Base-by-base conservation (phyloP, 148 eudicot genomes). In the Dysphania ambrosioides region DNA sequence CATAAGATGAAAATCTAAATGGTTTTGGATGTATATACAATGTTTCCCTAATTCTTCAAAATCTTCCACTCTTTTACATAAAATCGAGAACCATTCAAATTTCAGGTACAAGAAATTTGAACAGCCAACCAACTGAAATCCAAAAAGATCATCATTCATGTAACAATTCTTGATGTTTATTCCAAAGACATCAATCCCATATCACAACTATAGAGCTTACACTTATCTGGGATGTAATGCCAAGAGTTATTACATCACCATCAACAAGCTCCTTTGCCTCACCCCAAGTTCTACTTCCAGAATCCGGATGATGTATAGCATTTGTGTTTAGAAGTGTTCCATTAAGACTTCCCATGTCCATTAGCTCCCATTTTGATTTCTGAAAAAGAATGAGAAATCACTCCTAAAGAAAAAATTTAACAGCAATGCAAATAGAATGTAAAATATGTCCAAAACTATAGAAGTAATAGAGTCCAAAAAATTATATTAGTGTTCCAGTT, bases 321-420 rank as follows among this genome's bases (percentile, higher is more conserved):
- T 75, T 82, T 38, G 92, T 85, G 82, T 95, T 95, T 68, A 92
- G 71, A 12, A 90, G 86, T 38, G 98, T 95, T 72, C 98, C 98
- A 78, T 95, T 95, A 64, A 95, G 87, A 86, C 98, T 95, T 59
- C 98, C 98, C 93, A 95, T 83, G 83, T 95, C 98, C 57, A 92
- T 92, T 75, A 95, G 84, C 85, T 95, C 98, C 98, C 98, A 95
- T 77, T 88, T 95, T 69, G 81, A 73, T 70, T 87, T 95, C 98
- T 95, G 85, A 78, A 82, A 79, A 47, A 71, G 72, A 76, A 62
- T 44, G 31, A 42, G 13, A 64, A 44, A 53, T 32, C 5, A n/a
- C 29, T 27, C 35, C 57, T 72, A 59, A 11, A 76, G 65, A 71
- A 78, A 65, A 27, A 23, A 16, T 26, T 8, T n/a, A 5, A 57